A percentile compares a stretch with the other conserved stretches of the same genome.
phyloP scores from a whole-genome alignment of 495 filamentous ascomycete species.

The Aspergillus asperescens region DNA sequence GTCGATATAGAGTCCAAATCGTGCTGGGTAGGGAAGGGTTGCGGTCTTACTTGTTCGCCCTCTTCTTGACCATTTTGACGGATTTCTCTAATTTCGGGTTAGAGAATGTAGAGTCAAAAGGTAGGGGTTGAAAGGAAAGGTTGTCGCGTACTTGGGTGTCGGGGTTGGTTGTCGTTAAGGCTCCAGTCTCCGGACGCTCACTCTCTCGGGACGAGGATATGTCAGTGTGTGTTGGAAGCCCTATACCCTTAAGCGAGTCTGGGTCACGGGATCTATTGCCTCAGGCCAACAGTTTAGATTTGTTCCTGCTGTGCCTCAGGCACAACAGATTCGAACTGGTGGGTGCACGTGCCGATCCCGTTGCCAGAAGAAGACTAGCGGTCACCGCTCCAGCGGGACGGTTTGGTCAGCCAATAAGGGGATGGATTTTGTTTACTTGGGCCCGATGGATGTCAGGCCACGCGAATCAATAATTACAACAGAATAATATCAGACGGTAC shows the following conservation, averaged over 20 bases:
- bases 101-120: slow-evolving; percentile 23
- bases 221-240: slow-evolving; percentile 41
- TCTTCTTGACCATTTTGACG: slow-evolving; percentile 99
- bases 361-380: slow-evolving; percentile 1
- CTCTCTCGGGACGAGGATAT: slow-evolving; percentile 37
- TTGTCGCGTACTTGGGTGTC: slow-evolving; percentile 44
- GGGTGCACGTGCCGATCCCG: slow-evolving; percentile 11
- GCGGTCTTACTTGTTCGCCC: slow-evolving; percentile 83
- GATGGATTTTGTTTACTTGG: slow-evolving; percentile 20
- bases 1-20: slow-evolving; percentile 9
- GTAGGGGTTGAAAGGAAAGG: slow-evolving; percentile 19
- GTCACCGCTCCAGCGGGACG: slow-evolving; percentile 8
- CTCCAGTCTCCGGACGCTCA: slow-evolving; percentile 34
- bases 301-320: slow-evolving; percentile 7
- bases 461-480: neutral
- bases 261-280: slow-evolving; percentile 24
- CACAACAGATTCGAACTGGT: neutral
- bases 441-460: slow-evolving; percentile 5
- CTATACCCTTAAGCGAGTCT: slow-evolving; percentile 44
- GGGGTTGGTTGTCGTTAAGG: slow-evolving; percentile 41
- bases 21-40: slow-evolving; percentile 14
- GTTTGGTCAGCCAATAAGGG: slow-evolving; percentile 19
- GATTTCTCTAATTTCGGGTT: slow-evolving; percentile 43
- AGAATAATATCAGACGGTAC: too few relatives aligned
- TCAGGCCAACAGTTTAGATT: slow-evolving; percentile 7